Evolutionary conservation across 371 early-diverging fungal species (phyloP).

Genomic region (Parasitella parasitica): DNA sequence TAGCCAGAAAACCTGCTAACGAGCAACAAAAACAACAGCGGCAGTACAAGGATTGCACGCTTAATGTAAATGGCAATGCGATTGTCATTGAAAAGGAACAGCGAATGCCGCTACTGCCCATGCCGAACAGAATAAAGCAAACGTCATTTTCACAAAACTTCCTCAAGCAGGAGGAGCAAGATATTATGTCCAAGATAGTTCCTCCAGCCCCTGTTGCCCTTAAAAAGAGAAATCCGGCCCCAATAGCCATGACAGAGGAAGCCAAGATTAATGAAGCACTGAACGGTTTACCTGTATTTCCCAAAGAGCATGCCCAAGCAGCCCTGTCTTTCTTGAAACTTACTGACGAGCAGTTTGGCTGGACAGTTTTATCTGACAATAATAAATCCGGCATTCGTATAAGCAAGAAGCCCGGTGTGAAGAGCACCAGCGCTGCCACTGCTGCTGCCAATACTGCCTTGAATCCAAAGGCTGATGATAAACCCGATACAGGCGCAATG

Average conservation of each 20-base stretch:
- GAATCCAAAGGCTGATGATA: not conserved
- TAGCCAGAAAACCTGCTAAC: not conserved
- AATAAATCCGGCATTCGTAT: slow-evolving; percentile 42
- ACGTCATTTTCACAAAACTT: not conserved
- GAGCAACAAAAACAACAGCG: not conserved
- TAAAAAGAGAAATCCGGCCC: not conserved
- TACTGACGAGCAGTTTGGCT: slow-evolving; percentile 46
- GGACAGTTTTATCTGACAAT: slow-evolving; percentile 50
- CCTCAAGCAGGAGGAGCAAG: not conserved
- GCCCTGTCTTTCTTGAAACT: slow-evolving; percentile 33
- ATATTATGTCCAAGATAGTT: not conserved
- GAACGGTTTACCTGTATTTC: slow-evolving; percentile 12
- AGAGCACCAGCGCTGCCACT: not conserved
- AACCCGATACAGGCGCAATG: not conserved
- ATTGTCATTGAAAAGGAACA: slow-evolving; percentile 4
- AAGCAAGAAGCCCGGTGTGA: slow-evolving; percentile 42
- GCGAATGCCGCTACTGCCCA: not conserved
- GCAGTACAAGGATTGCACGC: not conserved
- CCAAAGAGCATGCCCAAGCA: slow-evolving; percentile 31
- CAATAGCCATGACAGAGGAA: not conserved
- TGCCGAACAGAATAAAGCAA: not conserved
- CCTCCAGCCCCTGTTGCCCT: not conserved
- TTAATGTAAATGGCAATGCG: slow-evolving; percentile 27
- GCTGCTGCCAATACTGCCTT: not conserved
- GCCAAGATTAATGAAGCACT: slow-evolving; percentile 2